A percentile compares a stretch with the other conserved stretches of the same genome.
Conservation (phyloP, 2,329 filamentous ascomycete species). For the Esteya vermicola region DNA sequence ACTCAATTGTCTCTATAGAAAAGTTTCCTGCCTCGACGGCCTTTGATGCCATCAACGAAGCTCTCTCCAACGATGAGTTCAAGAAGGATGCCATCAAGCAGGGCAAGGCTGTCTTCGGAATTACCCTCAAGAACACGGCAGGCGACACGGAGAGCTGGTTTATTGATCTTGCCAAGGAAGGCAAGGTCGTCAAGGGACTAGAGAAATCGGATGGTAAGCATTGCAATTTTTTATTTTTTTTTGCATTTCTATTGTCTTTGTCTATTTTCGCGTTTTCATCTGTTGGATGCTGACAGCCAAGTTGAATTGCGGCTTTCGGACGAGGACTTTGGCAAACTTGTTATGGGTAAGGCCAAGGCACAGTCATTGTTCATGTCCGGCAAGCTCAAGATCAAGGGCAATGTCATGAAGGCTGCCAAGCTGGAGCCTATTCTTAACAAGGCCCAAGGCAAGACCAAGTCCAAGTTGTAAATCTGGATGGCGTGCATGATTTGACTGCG, state of each 20-base stretch:
- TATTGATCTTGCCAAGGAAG: slow-evolving; percentile 87
- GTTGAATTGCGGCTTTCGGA: slow-evolving; percentile 81
- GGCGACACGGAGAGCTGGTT: slow-evolving; percentile 80
- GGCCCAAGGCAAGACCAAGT: slow-evolving; percentile 52
- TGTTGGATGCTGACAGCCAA: too few relatives aligned
- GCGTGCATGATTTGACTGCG: too few relatives aligned
- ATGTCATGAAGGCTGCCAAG: slow-evolving; percentile 98
- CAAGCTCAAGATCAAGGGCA: slow-evolving; percentile 95
- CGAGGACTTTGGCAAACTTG: slow-evolving; percentile 71
- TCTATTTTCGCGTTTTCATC: background rate
- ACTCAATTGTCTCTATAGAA: slow-evolving; percentile 28
- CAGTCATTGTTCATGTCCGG: slow-evolving; percentile 96
- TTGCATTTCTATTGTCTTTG: background rate
- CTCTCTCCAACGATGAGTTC: slow-evolving; percentile 58
- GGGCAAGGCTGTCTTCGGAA: slow-evolving; percentile 76
- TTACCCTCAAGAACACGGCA: slow-evolving; percentile 76
- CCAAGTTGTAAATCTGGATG: slow-evolving; percentile 54
- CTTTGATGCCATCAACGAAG: slow-evolving; percentile 74
- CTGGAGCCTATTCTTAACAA: slow-evolving; percentile 86
- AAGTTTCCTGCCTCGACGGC: slow-evolving; percentile 81
- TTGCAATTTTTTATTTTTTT: too few relatives aligned
- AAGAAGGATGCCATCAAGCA: slow-evolving; percentile 76
- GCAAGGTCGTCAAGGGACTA: slow-evolving; percentile 63
- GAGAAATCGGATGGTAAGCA: slow-evolving; percentile 68
- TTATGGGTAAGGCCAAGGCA: slow-evolving; percentile 79